A percentile compares a stretch with the other conserved stretches of the same genome.
phyloP scores from a whole-genome alignment of 805 yeast genomes.

The Ogataea ganodermae region DNA sequence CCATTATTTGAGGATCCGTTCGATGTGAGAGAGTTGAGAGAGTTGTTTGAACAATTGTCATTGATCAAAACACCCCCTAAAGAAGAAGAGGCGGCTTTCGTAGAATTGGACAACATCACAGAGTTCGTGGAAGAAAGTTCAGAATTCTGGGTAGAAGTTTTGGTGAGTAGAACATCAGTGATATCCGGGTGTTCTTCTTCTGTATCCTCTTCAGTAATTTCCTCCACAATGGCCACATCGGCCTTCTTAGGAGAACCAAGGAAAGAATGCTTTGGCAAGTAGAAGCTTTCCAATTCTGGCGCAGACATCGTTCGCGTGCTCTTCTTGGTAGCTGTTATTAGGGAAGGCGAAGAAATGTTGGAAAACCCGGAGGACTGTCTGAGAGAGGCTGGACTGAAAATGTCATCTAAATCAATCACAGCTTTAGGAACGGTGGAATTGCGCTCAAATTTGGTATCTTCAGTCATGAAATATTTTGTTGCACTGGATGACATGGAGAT shows the following conservation, averaged over 20 bases:
- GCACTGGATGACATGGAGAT: constrained; percentile 13
- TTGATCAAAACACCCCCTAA: constrained; percentile 20
- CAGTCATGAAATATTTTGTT: constrained; percentile 35
- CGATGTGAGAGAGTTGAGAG: constrained; percentile 29
- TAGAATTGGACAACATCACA: constrained; percentile 13
- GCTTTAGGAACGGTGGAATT: constrained; percentile 35
- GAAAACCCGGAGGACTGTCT: constrained; percentile 7
- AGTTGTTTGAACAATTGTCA: constrained; percentile 30
- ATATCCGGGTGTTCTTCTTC: constrained; percentile 16
- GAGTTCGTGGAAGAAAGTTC: constrained; percentile 27
- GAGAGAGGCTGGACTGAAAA: constrained; percentile 20
- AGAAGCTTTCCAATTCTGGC: constrained; percentile 22
- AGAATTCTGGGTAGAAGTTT: constrained; percentile 21
- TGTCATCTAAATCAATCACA: constrained; percentile 37
- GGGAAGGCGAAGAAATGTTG: background rate
- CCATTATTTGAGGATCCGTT: constrained; percentile 20
- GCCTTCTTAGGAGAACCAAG: constrained; percentile 34
- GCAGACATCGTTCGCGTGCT: constrained; percentile 23
- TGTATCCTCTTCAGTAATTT: constrained; percentile 31
- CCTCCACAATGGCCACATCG: constrained; percentile 35
- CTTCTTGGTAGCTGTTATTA: constrained; percentile 10
- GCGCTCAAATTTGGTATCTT: constrained; percentile 32
- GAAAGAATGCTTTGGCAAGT: constrained; percentile 32
- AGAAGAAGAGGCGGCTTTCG: constrained; percentile 21
- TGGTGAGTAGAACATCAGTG: constrained; percentile 12